Conservation (phyloP, 148 eudicot species). For the Cornus controversa region DNA sequence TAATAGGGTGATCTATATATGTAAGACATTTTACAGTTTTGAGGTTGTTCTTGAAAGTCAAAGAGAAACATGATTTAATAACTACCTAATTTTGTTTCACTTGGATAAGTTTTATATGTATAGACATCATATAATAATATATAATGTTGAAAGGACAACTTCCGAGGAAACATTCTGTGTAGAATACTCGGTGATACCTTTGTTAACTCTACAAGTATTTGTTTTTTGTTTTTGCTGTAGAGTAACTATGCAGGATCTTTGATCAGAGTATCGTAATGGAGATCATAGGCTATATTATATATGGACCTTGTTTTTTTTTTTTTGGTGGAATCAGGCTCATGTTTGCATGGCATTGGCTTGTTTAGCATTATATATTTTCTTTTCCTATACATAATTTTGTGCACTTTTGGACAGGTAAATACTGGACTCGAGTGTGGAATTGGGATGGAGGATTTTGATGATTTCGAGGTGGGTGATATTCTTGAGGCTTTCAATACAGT, state of each 20-base stretch:
- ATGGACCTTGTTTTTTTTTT: too few species aligned
- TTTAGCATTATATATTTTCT: not conserved
- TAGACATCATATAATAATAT: not conserved
- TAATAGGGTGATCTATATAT: not conserved
- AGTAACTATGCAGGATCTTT: too few species aligned
- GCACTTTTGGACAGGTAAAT: conserved; percentile 55
- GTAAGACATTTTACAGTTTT: not conserved
- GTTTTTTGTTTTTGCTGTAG: not conserved
- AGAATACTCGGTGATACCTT: not conserved
- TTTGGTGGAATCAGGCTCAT: not conserved
- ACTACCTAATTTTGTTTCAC: too few species aligned
- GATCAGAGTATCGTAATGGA: not conserved
- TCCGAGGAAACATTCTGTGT: not conserved
- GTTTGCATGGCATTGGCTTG: not conserved
- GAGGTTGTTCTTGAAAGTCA: not conserved
- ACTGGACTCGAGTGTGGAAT: conserved; percentile 93
- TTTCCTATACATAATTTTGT: not conserved
- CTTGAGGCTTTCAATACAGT: conserved; percentile 70
- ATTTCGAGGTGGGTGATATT: conserved; percentile 71
- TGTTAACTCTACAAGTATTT: not conserved
- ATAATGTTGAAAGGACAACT: not conserved
- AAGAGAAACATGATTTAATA: not conserved
- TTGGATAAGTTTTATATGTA: not conserved
- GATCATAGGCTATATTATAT: not conserved
- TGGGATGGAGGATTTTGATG: conserved; percentile 62